phyloP scores from a whole-genome alignment of 768 basidiomycete genomes.

The Leccinum pellstonianum region DNA sequence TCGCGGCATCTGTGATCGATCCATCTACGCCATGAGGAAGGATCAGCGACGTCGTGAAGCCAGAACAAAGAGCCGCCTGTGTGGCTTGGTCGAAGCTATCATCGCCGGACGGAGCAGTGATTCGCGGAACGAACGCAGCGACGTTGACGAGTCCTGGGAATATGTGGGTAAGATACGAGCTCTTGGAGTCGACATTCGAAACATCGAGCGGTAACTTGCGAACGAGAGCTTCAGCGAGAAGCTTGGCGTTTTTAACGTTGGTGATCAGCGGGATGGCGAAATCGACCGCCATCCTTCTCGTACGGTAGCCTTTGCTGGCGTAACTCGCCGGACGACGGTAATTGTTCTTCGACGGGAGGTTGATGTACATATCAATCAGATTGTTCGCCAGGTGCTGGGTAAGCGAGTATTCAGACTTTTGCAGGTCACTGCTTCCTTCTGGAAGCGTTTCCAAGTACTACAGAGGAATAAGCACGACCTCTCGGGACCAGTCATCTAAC shows the following conservation, averaged over 20 bases:
- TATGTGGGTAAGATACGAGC: slow-evolving; percentile 83
- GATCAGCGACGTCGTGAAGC: slow-evolving; percentile 85
- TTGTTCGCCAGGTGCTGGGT: slow-evolving; percentile 96
- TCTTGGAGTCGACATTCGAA: slow-evolving; percentile 89
- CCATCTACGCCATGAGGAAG: slow-evolving; percentile 65
- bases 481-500: background rate
- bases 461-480: slow-evolving; percentile 8
- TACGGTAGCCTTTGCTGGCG: slow-evolving; percentile 93
- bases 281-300: slow-evolving; percentile 98
- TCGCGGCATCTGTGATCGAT: slow-evolving; percentile 62
- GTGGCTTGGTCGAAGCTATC: slow-evolving; percentile 66
- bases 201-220: slow-evolving; percentile 90
- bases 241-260: slow-evolving; percentile 97
- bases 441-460: slow-evolving; percentile 89
- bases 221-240: slow-evolving; percentile 90
- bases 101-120: slow-evolving; percentile 46
- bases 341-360: slow-evolving; percentile 96
- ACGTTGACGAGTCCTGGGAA: slow-evolving; percentile 94
- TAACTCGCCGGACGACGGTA: slow-evolving; percentile 97
- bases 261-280: slow-evolving; percentile 97
- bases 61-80: slow-evolving; percentile 81
- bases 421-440: slow-evolving; percentile 68
- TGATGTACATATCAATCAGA: slow-evolving; percentile 99
- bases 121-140: slow-evolving; percentile 77
- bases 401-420: slow-evolving; percentile 97